These are phyloP conservation scores for Dioscorea dumetorum DNA, from an alignment of 106 monocot species.

Conservation along the genomic window DNA sequence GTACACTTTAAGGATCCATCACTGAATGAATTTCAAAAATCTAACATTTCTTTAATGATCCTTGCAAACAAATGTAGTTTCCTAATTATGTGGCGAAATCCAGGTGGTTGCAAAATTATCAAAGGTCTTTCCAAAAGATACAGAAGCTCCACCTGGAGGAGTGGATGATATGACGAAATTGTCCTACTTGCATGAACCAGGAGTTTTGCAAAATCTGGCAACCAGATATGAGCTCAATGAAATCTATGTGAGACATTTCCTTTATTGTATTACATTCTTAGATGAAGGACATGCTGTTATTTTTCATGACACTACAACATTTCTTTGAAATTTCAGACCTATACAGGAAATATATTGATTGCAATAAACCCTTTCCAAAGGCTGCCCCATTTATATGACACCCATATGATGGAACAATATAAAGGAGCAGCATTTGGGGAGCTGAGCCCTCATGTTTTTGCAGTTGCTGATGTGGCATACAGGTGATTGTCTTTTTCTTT, in stretches of 20 bases:
- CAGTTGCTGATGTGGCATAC: constrained; percentile 71
- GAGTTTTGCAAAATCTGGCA: constrained; percentile 65
- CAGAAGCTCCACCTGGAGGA: constrained; percentile 71
- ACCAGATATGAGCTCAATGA: constrained; percentile 64
- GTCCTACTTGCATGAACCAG: constrained; percentile 85
- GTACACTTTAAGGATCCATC: background rate
- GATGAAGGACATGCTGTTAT: background rate
- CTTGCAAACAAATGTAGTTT: background rate
- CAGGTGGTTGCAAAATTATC: constrained; percentile 47
- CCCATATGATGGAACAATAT: constrained; percentile 67
- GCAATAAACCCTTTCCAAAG: constrained; percentile 79
- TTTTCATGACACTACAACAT: background rate
- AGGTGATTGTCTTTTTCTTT: constrained; percentile 24
- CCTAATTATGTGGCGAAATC: background rate
- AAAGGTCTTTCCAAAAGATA: constrained; percentile 55
- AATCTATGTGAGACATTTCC: constrained; percentile 57
- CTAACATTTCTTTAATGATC: background rate
- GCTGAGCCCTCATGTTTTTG: constrained; percentile 72
- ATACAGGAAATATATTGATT: constrained; percentile 69
- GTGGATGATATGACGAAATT: constrained; percentile 88
- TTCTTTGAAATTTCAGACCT: constrained; percentile 38
- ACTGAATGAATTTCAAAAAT: background rate
- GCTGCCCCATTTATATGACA: constrained; percentile 54
- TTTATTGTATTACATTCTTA: constrained; percentile 3
- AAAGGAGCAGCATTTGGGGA: constrained; percentile 64